A percentile compares a stretch with the other conserved stretches of the same genome.
phyloP scores from a whole-genome alignment of 2,329 filamentous ascomycete genomes.

The Chrysoporthe deuterocubensis region DNA sequence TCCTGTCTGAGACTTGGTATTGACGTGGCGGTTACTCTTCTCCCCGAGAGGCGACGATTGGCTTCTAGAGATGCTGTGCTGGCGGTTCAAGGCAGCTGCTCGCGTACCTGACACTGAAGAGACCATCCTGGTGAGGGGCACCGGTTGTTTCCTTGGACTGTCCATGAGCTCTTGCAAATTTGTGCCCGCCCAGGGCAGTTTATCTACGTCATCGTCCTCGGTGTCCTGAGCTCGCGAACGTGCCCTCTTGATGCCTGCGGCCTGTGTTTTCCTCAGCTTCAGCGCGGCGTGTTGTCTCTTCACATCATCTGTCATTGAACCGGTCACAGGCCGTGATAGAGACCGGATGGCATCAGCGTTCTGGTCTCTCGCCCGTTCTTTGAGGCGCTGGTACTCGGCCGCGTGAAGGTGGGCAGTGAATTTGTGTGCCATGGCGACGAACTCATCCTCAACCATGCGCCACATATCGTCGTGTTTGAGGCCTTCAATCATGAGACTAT shows the following conservation, averaged over 20 bases:
- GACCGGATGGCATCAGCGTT: conserved; percentile 56
- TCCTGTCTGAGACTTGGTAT: neutral
- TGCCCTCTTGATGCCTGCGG: conserved; percentile 34
- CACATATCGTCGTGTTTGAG: conserved; percentile 71
- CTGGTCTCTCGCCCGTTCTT: conserved; percentile 56
- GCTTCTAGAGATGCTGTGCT: neutral
- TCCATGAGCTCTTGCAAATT: conserved; percentile 49
- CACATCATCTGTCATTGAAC: conserved; percentile 42
- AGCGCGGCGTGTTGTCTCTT: conserved; percentile 42
- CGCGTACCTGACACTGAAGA: conserved; percentile 32
- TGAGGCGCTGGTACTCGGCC: conserved; percentile 75
- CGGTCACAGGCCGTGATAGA: conserved; percentile 57
- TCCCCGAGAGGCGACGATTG: neutral
- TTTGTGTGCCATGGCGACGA: conserved; percentile 66
- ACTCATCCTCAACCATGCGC: conserved; percentile 85
- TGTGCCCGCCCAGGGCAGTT: conserved; percentile 42
- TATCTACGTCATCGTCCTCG: conserved; percentile 36
- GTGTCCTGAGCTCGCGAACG: conserved; percentile 21
- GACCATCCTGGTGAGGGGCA: conserved; percentile 35
- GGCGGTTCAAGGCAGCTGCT: conserved; percentile 33
- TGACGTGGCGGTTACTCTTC: neutral
- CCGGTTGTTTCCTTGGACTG: conserved; percentile 39
- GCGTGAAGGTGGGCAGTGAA: conserved; percentile 78
- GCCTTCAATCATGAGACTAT: conserved; percentile 67
- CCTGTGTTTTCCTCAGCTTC: conserved; percentile 42